Evolutionary conservation across 495 filamentous ascomycete genomes (phyloP).

Genomic region (Tuber umbilicatum): DNA sequence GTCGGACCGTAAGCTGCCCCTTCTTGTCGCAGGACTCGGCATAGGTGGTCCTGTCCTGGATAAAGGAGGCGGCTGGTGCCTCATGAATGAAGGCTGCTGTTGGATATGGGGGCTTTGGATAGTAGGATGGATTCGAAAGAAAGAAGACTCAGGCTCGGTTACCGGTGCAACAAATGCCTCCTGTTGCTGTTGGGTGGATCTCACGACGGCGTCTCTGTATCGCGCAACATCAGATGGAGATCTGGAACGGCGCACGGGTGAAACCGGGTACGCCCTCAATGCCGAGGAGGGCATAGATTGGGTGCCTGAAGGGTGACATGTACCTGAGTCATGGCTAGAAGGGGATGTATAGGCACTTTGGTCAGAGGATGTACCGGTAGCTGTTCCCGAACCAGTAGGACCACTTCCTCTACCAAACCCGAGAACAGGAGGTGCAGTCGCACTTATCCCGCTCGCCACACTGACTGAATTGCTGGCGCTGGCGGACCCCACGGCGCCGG

Average conservation of each 20-base stretch:
- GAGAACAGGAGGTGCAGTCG: constrained; percentile 18
- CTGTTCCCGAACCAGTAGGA: constrained; percentile 20
- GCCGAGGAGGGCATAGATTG: constrained; percentile 25
- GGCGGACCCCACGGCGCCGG: constrained; percentile 22
- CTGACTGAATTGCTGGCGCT: constrained; percentile 9
- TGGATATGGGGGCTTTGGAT: constrained; percentile 40
- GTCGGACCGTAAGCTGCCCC: constrained; percentile 24
- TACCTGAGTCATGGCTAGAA: constrained; percentile 34
- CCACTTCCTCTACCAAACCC: constrained; percentile 14
- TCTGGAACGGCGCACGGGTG: constrained; percentile 25
- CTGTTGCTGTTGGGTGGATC: constrained; percentile 32
- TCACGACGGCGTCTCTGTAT: constrained; percentile 33
- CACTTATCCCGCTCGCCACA: constrained; percentile 16
- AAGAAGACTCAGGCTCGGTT: constrained; percentile 28
- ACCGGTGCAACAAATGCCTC: constrained; percentile 30
- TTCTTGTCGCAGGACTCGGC: constrained; percentile 28
- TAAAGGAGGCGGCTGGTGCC: constrained; percentile 33
- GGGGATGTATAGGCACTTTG: constrained; percentile 36
- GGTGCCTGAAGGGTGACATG: constrained; percentile 17
- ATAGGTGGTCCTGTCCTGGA: constrained; percentile 26
- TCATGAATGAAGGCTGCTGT: constrained; percentile 39
- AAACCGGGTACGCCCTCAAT: constrained; percentile 24
- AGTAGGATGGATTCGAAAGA: constrained; percentile 40
- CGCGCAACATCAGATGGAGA: constrained; percentile 37
- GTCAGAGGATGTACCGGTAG: constrained; percentile 32